Evolutionary conservation across 164 flowering plant genomes (phyloP).

Genomic region (Sedum album): DNA sequence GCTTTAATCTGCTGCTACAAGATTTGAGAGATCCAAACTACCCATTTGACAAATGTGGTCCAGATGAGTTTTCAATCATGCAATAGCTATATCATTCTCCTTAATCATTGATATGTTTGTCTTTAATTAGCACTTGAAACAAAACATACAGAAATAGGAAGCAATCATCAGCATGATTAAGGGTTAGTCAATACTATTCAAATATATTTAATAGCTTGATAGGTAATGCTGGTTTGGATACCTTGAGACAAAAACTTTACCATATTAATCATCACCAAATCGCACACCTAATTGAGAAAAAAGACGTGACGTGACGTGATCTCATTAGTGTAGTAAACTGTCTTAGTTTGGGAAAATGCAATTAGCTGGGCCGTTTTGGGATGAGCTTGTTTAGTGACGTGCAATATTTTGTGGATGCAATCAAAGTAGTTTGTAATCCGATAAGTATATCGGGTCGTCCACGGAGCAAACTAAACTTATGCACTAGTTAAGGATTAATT

Average conservation of each 20-base stretch:
- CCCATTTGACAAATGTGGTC: constrained; percentile 2
- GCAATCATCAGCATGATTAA: not conserved
- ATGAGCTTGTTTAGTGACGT: too few species aligned
- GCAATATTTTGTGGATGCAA: too few species aligned
- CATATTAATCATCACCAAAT: not conserved
- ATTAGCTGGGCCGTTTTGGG: too few species aligned
- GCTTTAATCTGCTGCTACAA: not conserved
- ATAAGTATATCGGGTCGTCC: too few species aligned
- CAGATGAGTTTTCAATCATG: not conserved
- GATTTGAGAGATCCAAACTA: constrained; percentile 7
- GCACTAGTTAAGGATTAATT: too few species aligned
- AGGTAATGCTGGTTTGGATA: not conserved
- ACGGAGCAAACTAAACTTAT: too few species aligned
- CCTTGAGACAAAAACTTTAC: not conserved
- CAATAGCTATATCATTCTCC: not conserved
- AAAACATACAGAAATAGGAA: not conserved
- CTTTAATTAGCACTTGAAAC: not conserved
- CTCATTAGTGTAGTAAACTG: not conserved
- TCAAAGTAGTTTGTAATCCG: too few species aligned
- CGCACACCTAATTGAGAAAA: not conserved
- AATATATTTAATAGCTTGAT: not conserved
- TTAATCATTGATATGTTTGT: not conserved
- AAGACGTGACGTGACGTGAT: not conserved
- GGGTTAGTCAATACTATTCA: not conserved
- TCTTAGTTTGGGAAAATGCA: too few species aligned